phyloP scores from a whole-genome alignment of 768 basidiomycete species.

The Myochromella boudieri region DNA sequence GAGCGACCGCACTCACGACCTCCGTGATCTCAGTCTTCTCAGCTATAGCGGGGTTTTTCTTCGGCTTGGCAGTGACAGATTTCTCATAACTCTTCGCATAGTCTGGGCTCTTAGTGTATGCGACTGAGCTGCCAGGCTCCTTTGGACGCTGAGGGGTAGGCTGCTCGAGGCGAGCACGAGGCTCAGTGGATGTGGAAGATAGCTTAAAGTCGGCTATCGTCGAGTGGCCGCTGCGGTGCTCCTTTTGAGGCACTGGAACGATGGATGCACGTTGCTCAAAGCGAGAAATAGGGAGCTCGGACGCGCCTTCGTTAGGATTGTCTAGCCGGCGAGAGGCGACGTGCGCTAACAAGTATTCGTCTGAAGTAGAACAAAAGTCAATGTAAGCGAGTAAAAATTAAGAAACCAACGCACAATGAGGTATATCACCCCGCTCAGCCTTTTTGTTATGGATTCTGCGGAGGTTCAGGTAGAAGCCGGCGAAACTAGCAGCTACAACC shows the following conservation, averaged over 20 bases:
- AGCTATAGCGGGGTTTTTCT: neutral
- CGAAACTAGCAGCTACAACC: conserved; percentile 24
- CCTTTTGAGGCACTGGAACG: conserved; percentile 18
- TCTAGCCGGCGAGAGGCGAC: conserved; percentile 11
- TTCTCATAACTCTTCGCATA: conserved; percentile 33
- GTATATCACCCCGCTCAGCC: conserved; percentile 25
- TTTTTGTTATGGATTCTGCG: conserved; percentile 25
- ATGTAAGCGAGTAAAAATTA: neutral
- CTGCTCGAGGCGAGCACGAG: conserved; percentile 20
- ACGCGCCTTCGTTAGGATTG: conserved; percentile 11
- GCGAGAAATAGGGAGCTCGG: conserved; percentile 13
- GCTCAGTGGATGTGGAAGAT: conserved; percentile 11
- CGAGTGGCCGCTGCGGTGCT: conserved; percentile 26
- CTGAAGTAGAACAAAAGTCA: conserved; percentile 14
- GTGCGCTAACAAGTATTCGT: conserved; percentile 31
- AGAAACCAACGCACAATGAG: conserved; percentile 25
- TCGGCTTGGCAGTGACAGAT: neutral
- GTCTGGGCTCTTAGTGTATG: conserved; percentile 34
- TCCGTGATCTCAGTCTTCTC: neutral
- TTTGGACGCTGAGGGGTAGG: conserved; percentile 31
- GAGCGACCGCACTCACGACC: no score
- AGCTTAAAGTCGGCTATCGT: conserved; percentile 26
- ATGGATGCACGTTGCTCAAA: conserved; percentile 14
- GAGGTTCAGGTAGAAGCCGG: conserved; percentile 30
- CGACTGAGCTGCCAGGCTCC: conserved; percentile 21